Evolutionary conservation across 2,329 filamentous ascomycete genomes (phyloP).

Genomic region (Didymella segeticola): DNA sequence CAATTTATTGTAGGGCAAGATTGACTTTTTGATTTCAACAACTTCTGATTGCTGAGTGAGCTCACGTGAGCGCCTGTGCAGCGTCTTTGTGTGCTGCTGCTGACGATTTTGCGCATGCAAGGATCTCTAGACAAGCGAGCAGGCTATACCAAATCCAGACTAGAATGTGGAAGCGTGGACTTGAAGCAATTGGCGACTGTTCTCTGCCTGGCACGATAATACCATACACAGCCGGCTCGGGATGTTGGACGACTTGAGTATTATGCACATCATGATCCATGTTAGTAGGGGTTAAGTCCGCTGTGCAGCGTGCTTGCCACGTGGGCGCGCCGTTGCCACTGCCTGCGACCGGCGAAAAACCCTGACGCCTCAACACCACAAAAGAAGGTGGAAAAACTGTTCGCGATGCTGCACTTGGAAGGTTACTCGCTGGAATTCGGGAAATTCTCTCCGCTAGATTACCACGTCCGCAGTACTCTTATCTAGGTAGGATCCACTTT

Average conservation of each 20-base stretch:
- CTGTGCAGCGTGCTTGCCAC: not conserved
- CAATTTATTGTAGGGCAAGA: not conserved
- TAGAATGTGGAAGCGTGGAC: not conserved
- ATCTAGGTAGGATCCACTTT: slow-evolving; percentile 13
- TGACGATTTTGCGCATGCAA: slow-evolving; percentile 13
- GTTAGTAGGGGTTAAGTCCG: too few species aligned
- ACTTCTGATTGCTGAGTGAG: not conserved
- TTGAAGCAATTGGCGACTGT: not conserved
- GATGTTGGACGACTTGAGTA: too few species aligned
- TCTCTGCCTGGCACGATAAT: too few species aligned
- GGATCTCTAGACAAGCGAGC: slow-evolving; percentile 3
- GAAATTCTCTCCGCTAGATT: slow-evolving; percentile 14
- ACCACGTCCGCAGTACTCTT: slow-evolving; percentile 6
- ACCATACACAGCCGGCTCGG: too few species aligned
- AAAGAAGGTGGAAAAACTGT: not conserved
- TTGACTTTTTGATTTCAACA: not conserved
- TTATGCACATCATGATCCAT: too few species aligned
- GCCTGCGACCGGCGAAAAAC: slow-evolving; percentile 10
- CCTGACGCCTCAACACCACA: slow-evolving; percentile 10
- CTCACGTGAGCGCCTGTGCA: slow-evolving; percentile 10
- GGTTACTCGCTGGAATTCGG: not conserved
- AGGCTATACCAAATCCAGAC: not conserved
- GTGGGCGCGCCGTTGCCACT: slow-evolving; percentile 6
- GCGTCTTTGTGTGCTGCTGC: not conserved
- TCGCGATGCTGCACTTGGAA: slow-evolving; percentile 1